Base-by-base conservation (phyloP, 805 yeast species). In the Yamadazyma philogaea region DNA sequence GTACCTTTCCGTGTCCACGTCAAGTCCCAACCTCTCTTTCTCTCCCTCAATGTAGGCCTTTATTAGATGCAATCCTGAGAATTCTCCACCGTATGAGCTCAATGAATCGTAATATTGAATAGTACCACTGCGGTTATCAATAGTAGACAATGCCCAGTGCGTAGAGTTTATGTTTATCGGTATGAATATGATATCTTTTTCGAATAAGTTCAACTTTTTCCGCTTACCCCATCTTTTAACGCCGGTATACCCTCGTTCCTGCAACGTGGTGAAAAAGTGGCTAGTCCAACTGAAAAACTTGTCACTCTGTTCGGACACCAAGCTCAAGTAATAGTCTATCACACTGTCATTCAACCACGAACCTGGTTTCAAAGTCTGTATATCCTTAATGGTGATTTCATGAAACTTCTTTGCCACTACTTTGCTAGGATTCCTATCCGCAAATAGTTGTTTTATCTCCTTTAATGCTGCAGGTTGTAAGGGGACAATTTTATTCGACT, bases 271-370 rank as follows among this genome's bases (percentile, higher is more conserved):
- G 61, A 77, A 90, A 57, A 93, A 93, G 64, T 86, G 96, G 0
- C 98, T 88, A 4, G 93, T 85, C 70, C 91, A 93, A 2, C 83
- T 81, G 54, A 80, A 87, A 1, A 78, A 67, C 2, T 74, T 46
- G 4, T 24, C 17, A 3, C 54, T 41, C 18, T 77, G 57, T 4
- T 72, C 71, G 2, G 78, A 68, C 6, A 82, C 64, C 51, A 83
- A 52, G 34, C 71, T 69, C 54, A 90, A 68, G 58, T 84, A 91
- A 52, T 81, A 83, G 56, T 93, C 98, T 45, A 93, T 90, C 4
- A 93, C 75, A 34, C 82, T 86, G 61, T 93, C 99, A 58, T 93
- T 93, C 22, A 93, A 72, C 99, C 99, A 93, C 30, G 74, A 64
- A 4, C 83, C 72, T 41, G 83, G 85, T 7, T 74, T 64, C 26